Evolutionary conservation across 257 asterid species (phyloP).

Genomic region (Solanum boliviense): DNA sequence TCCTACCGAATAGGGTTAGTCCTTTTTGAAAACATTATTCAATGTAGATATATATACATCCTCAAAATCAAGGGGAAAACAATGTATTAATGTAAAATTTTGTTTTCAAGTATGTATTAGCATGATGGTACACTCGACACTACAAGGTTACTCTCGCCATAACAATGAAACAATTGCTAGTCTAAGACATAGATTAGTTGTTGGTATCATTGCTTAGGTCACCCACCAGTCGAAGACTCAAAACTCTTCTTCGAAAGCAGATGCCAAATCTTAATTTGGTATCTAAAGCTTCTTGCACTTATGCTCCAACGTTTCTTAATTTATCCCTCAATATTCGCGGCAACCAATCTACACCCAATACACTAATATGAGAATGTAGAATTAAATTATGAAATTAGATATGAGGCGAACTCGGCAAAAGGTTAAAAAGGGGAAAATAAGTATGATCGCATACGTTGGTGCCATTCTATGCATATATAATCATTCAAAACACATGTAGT

Average conservation of each 20-base stretch:
- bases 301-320: background rate
- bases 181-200: background rate
- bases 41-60: background rate
- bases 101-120: background rate
- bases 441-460: no score
- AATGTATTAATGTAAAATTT: background rate
- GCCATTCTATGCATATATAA: no score
- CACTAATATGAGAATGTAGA: background rate
- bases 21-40: background rate
- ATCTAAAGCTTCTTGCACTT: background rate
- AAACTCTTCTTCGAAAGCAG: background rate
- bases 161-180: background rate
- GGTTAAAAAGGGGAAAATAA: no score
- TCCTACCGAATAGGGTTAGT: background rate
- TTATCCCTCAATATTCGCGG: no score
- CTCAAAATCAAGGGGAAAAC: background rate
- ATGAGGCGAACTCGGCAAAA: no score
- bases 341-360: background rate
- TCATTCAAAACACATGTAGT: no score
- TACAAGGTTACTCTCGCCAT: background rate
- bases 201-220: background rate
- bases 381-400: no score
- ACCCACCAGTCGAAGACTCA: background rate
- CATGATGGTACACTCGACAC: background rate
- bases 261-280: background rate